A percentile compares a stretch with the other conserved stretches of the same genome.
Conservation (phyloP, 2,329 filamentous ascomycete species). For the Hypoxylon sp. region DNA sequence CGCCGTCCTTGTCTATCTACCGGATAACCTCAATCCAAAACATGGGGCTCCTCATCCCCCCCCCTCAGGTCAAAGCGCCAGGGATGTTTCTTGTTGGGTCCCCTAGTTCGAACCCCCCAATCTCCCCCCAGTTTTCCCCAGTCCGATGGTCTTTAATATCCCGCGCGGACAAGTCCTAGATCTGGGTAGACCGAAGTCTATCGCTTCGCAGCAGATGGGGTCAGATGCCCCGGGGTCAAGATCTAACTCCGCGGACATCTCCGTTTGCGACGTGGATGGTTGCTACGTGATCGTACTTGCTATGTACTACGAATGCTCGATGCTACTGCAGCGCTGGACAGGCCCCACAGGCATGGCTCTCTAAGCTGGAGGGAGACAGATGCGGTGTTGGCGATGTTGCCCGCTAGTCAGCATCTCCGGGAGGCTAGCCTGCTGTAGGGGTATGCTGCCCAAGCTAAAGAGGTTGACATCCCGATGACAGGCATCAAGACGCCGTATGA, state of each 20-base stretch:
- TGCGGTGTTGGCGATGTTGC: background rate
- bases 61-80: background rate
- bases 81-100: slow-evolving; percentile 10
- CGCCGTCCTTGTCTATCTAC: background rate
- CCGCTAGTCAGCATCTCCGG: background rate
- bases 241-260: background rate
- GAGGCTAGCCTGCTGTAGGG: background rate
- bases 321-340: background rate
- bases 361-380: background rate
- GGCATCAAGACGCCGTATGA: background rate
- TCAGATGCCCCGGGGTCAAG: background rate
- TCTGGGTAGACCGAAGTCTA: slow-evolving; percentile 3
- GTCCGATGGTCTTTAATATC: slow-evolving; percentile 6
- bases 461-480: background rate
- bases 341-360: background rate
- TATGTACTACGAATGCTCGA: background rate
- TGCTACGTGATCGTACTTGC: background rate
- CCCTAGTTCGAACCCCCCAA: slow-evolving; percentile 6
- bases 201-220: slow-evolving; percentile 9
- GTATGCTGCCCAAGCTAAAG: background rate
- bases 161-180: slow-evolving; percentile 7
- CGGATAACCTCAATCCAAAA: background rate
- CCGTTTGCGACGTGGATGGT: background rate
- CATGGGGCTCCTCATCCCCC: background rate
- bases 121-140: slow-evolving; percentile 21